phyloP scores from a whole-genome alignment of 78 protist genomes.

The Cavenderia fasciculata region DNA sequence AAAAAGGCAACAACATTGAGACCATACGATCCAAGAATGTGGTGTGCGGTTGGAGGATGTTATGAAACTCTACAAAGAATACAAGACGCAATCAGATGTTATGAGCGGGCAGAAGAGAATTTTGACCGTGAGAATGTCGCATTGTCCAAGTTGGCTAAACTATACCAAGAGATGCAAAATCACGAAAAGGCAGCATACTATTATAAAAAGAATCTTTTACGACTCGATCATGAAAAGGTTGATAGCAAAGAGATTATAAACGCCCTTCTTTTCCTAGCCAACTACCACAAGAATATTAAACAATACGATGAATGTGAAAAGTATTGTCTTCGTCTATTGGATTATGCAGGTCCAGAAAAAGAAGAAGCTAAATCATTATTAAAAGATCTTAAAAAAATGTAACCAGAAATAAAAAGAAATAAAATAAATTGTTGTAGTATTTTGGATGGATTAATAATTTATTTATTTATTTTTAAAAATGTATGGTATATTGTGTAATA shows the following conservation, averaged over 20 bases:
- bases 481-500: too few species aligned
- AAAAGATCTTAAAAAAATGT: conserved; percentile 14
- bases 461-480: too few species aligned
- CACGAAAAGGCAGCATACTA: conserved; percentile 77
- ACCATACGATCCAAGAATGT: conserved; percentile 93
- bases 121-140: conserved; percentile 85
- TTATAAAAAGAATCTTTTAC: conserved; percentile 62
- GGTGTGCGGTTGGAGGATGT: conserved; percentile 89
- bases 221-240: conserved; percentile 78
- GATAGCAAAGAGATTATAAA: conserved; percentile 84
- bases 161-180: conserved; percentile 59
- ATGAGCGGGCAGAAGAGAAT: conserved; percentile 87
- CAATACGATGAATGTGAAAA: conserved; percentile 71
- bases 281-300: conserved; percentile 20
- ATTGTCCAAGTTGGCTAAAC: conserved; percentile 73
- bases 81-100: conserved; percentile 88
- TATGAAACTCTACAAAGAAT: conserved; percentile 61
- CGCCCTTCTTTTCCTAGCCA: conserved; percentile 82
- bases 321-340: conserved; percentile 71
- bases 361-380: conserved; percentile 82
- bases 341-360: conserved; percentile 80
- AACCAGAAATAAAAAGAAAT: not conserved
- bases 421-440: too few species aligned
- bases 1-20: conserved; percentile 86
- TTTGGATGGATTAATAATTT: too few species aligned